Evolutionary conservation across 306 rosid species (phyloP), one percentile per base, ranked within the genome.

Genomic region (Luffa acutangula): DNA sequence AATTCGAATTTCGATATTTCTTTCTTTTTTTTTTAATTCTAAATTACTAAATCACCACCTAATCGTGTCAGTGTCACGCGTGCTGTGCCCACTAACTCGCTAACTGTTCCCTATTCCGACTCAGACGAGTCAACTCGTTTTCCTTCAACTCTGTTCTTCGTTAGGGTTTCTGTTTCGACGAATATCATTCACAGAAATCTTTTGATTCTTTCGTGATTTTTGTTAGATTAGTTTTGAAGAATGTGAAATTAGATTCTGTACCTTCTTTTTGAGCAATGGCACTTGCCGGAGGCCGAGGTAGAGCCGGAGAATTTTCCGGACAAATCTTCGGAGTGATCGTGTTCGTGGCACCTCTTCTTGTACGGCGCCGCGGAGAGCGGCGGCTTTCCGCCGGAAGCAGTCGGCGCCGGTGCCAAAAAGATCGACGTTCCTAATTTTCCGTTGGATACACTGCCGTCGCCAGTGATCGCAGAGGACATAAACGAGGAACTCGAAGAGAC

Each of bases 211-310:
- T 33, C 2, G 5, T 2, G 2, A 1, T 36, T 64, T 37, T 39
- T 1, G 73, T 39, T 41, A 69, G 34, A 46, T 46, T 21, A 2
- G 5, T 20, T 0, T 17, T 5, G 11, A 46, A 71, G 41, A 51
- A 49, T 3, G 3, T 25, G 78, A 9, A 74, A n/a, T 66, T n/a
- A 74, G 45, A 70, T 15, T 49, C 31, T n/a, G 10, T 90, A 93
- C 98, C 97, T 93, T 91, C 82, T 88, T 82, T 93, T 93, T 51
- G 82, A 74, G 88, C 98, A 93, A 82, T 93, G 98, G 90, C 98
- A 93, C 85, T 90, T 93, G 70, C 85, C 82, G 78, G 90, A 87
- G 13, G 80, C 83, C 8, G 88, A 80, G 9, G 82, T 72, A 14
- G 95, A 89, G 5, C 87, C 95, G 42, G 96, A 91, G 15, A 84